Base-by-base conservation (phyloP, 2,329 filamentous ascomycete species). In the Thermomyces lanuginosus region DNA sequence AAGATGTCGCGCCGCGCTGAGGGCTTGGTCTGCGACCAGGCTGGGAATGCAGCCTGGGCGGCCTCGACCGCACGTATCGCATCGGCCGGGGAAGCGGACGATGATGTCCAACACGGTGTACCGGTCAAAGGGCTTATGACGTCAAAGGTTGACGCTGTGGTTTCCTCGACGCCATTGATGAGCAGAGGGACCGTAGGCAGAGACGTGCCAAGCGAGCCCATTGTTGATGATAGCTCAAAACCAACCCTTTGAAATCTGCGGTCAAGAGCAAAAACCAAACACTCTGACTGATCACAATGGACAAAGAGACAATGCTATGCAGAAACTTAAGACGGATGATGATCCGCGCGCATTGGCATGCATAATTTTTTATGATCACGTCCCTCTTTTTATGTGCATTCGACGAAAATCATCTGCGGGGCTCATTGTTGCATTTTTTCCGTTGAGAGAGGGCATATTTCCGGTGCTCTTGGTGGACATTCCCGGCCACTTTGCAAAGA, bases 1-100 rank as follows among this genome's bases (percentile, higher is more conserved):
- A 89, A 63, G 39, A 86, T 70, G 35, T 75, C 66, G 10, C 77
- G 71, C 16, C 76, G 71, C 10, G 60, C 40, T n/a, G 56, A 43
- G 1, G 72, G 67, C 17, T 69, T 69, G 2, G 68, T 66, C 30
- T 61, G 63, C 11, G 65, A 63, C 80, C 79, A 89, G 28, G 63
- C 49, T 24, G 64, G 64, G 47, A 78, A 73, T 1, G 79, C 77
- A 2, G 58, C 55, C 6, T 67, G 55, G 1, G 77, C 76, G 7
- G 73, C 69, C 11, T 57, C 48, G 15, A 64, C 48, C 16, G 70
- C 71, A 21, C 47, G 43, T 10, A 48, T 36, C 10, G 48, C 47
- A 37, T 51, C 44, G 23, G 42, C 22, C 3, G 25, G 68, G 61
- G 32, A 40, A 10, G 64, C 66, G n/a, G 63, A 60, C 25, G 64